A percentile compares a stretch with the other conserved stretches of the same genome.
These are phyloP conservation scores for Malassezia japonica DNA, from an alignment of 1,284 basidiomycete species.

Conservation along the genomic window DNA sequence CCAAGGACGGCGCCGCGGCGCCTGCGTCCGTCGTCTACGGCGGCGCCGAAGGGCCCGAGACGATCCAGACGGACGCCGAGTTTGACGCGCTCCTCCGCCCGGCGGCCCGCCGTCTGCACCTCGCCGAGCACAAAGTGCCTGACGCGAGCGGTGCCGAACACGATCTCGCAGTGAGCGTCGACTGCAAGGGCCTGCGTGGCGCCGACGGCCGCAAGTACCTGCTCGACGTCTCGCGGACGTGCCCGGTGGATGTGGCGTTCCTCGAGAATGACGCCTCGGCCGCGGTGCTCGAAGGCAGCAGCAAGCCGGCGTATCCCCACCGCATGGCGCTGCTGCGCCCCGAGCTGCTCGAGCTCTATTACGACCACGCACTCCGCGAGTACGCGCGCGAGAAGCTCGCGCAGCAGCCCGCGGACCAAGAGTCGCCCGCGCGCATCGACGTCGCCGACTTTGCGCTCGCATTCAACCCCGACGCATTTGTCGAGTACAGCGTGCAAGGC, in stretches of 20 bases:
- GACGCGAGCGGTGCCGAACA: slow-evolving; percentile 51
- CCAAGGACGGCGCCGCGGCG: slow-evolving; percentile 30
- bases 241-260: slow-evolving; percentile 55
- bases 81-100: slow-evolving; percentile 54
- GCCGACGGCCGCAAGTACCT: slow-evolving; percentile 55
- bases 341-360: slow-evolving; percentile 55
- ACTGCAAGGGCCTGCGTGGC: slow-evolving; percentile 56
- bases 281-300: slow-evolving; percentile 34
- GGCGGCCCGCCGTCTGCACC: slow-evolving; percentile 52
- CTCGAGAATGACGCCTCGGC: slow-evolving; percentile 52
- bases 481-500: slow-evolving; percentile 39
- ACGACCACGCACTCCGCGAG: slow-evolving; percentile 53
- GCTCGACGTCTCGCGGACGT: slow-evolving; percentile 54
- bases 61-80: slow-evolving; percentile 49
- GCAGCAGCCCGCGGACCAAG: slow-evolving; percentile 18
- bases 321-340: slow-evolving; percentile 54
- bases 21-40: slow-evolving; percentile 51
- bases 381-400: slow-evolving; percentile 53
- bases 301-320: slow-evolving; percentile 52
- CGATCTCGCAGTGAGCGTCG: slow-evolving; percentile 54
- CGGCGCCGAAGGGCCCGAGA: slow-evolving; percentile 52
- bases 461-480: slow-evolving; percentile 58
- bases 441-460: slow-evolving; percentile 52
- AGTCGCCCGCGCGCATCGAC: slow-evolving; percentile 32
- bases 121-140: slow-evolving; percentile 53